Evolutionary conservation across 1,284 basidiomycete genomes (phyloP).

Genomic region (Puccinia hordei): DNA sequence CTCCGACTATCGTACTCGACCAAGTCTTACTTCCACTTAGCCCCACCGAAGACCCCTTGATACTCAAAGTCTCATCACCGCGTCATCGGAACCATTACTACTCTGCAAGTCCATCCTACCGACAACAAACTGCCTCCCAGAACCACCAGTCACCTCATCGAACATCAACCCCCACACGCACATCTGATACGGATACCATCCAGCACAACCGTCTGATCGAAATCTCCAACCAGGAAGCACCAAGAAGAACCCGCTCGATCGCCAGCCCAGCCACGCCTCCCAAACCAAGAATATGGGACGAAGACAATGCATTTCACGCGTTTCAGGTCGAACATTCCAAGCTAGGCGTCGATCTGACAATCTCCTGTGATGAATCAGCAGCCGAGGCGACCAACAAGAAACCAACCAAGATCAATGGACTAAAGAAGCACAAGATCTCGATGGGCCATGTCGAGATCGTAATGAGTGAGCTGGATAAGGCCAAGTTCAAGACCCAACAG

Average conservation of each 20-base stretch:
- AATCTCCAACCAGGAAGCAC: neutral
- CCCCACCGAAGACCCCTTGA: constrained; percentile 32
- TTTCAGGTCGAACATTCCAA: constrained; percentile 39
- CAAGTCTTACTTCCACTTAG: constrained; percentile 3
- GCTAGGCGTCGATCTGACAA: constrained; percentile 39
- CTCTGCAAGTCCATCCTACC: neutral
- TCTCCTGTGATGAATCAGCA: constrained; percentile 7
- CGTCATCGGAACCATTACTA: neutral
- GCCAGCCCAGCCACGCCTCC: constrained; percentile 28
- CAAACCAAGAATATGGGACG: constrained; percentile 42
- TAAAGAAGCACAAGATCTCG: constrained; percentile 17
- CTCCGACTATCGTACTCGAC: constrained; percentile 34
- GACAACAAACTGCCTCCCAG: neutral
- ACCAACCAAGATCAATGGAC: neutral
- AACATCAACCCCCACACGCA: neutral
- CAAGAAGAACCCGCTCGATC: neutral
- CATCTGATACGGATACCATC: neutral
- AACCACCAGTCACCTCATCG: neutral
- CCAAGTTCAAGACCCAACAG: neutral
- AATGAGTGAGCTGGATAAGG: constrained; percentile 14
- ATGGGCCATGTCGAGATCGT: constrained; percentile 46
- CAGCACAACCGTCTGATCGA: neutral
- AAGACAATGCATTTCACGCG: constrained; percentile 41
- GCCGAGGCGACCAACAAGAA: neutral
- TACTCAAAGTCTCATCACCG: constrained; percentile 30